phyloP scores from a whole-genome alignment of 192 early-diverging fungal species.

The Mortierella claussenii region DNA sequence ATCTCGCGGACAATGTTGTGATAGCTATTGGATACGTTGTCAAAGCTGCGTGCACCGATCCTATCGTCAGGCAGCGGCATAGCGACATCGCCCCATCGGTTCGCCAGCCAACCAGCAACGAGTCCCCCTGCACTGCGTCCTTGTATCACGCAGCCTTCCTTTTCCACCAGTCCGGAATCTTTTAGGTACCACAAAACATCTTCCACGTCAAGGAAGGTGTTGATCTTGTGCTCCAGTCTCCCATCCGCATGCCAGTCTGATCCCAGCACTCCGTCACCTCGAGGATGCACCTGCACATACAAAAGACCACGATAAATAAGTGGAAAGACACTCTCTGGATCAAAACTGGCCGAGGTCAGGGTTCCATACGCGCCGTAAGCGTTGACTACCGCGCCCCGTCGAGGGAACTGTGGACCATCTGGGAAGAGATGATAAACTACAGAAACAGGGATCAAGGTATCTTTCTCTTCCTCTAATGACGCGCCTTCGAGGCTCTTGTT shows the following conservation, averaged over 20 bases:
- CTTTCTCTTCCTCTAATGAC: background rate
- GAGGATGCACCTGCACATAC: conserved; percentile 27
- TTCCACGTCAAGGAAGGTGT: conserved; percentile 47
- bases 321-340: conserved; percentile 12
- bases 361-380: conserved; percentile 45
- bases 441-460: conserved; percentile 26
- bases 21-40: too few species aligned
- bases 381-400: conserved; percentile 19
- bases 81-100: conserved; percentile 37
- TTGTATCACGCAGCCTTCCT: conserved; percentile 14
- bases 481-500: background rate
- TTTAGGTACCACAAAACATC: conserved; percentile 26
- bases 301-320: conserved; percentile 32
- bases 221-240: conserved; percentile 21
- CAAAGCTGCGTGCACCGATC: background rate
- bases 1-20: conserved; percentile 49
- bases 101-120: conserved; percentile 42
- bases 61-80: background rate
- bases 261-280: conserved; percentile 39
- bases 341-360: conserved; percentile 16
- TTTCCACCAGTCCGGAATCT: conserved; percentile 32
- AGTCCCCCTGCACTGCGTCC: conserved; percentile 45
- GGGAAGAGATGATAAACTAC: conserved; percentile 14
- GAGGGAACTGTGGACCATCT: conserved; percentile 19
- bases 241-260: conserved; percentile 30